phyloP scores from a whole-genome alignment of 2,329 filamentous ascomycete genomes.

The Fusarium sp. region DNA sequence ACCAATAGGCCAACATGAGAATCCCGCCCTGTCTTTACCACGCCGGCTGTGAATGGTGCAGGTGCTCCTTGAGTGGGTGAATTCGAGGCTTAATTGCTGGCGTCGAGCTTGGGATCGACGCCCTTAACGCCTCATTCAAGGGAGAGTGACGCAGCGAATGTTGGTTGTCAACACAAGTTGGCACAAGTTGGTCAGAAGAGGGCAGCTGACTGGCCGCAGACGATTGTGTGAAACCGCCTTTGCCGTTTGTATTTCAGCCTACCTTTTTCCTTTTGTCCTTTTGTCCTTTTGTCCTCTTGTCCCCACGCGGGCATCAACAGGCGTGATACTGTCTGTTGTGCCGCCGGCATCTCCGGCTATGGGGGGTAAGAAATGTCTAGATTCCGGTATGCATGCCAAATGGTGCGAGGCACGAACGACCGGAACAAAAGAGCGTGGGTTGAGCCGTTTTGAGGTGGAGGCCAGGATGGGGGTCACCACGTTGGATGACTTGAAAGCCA shows the following conservation, averaged over 20 bases:
- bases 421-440: slow-evolving; percentile 26
- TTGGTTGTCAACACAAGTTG: slow-evolving; percentile 18
- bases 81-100: slow-evolving; percentile 34
- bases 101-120: slow-evolving; percentile 14
- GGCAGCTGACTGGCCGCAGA: slow-evolving; percentile 25
- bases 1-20: slow-evolving; percentile 26
- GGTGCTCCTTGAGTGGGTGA: slow-evolving; percentile 14
- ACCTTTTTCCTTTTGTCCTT: slow-evolving; percentile 17
- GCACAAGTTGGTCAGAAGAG: slow-evolving; percentile 30
- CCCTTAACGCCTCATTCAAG: slow-evolving; percentile 26
- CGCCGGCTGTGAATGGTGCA: slow-evolving; percentile 22
- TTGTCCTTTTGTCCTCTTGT: slow-evolving; percentile 12
- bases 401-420: slow-evolving; percentile 33
- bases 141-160: slow-evolving; percentile 33
- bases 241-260: slow-evolving; percentile 26
- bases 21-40: slow-evolving; percentile 25
- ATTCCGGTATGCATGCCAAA: slow-evolving; percentile 31
- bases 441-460: slow-evolving; percentile 32
- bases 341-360: slow-evolving; percentile 10
- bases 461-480: slow-evolving; percentile 35
- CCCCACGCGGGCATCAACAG: neutral
- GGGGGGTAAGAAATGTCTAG: slow-evolving; percentile 22
- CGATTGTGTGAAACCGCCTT: slow-evolving; percentile 30
- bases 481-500: slow-evolving; percentile 26
- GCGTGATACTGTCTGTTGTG: slow-evolving; percentile 2